A percentile compares a stretch with the other conserved stretches of the same genome.
Conservation (phyloP, 495 filamentous ascomycete genomes). For the Jackrogersella multiformis region DNA sequence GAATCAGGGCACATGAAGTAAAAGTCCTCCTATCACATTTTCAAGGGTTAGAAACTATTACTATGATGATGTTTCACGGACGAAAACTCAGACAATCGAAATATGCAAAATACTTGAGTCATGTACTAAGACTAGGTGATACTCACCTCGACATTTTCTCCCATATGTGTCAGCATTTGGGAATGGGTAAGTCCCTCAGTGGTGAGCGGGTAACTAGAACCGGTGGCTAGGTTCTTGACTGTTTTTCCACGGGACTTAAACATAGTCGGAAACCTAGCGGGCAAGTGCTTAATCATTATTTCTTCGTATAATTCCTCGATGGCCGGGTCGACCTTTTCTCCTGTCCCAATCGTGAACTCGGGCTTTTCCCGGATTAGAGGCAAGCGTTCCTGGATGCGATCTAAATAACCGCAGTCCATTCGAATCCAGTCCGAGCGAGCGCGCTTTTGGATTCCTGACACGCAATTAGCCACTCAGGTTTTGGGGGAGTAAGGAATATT, state of each 20-base stretch:
- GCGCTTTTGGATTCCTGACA: slow-evolving; percentile 30
- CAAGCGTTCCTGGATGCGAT: slow-evolving; percentile 24
- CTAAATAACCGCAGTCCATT: slow-evolving; percentile 29
- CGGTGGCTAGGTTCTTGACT: slow-evolving; percentile 30
- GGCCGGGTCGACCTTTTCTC: slow-evolving; percentile 31
- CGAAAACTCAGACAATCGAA: no score
- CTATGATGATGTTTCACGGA: neutral
- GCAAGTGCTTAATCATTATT: slow-evolving; percentile 36
- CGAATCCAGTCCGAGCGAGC: slow-evolving; percentile 33
- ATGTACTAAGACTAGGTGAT: neutral
- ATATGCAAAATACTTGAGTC: neutral
- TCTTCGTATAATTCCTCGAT: slow-evolving; percentile 36
- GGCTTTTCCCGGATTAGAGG: slow-evolving; percentile 23
- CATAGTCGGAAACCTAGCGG: slow-evolving; percentile 36
- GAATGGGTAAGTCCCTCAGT: slow-evolving; percentile 16
- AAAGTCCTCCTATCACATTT: slow-evolving; percentile 7
- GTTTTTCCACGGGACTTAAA: slow-evolving; percentile 19
- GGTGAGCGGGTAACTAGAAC: slow-evolving; percentile 17
- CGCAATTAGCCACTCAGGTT: neutral
- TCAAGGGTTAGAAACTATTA: neutral
- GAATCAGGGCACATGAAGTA: slow-evolving; percentile 38
- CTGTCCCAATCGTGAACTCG: slow-evolving; percentile 30
- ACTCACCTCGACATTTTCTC: slow-evolving; percentile 34
- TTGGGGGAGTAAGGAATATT: neutral
- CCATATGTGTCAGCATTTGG: slow-evolving; percentile 34